Evolutionary conservation across 495 filamentous ascomycete genomes (phyloP).

Genomic region (Geoglossum glabrum): DNA sequence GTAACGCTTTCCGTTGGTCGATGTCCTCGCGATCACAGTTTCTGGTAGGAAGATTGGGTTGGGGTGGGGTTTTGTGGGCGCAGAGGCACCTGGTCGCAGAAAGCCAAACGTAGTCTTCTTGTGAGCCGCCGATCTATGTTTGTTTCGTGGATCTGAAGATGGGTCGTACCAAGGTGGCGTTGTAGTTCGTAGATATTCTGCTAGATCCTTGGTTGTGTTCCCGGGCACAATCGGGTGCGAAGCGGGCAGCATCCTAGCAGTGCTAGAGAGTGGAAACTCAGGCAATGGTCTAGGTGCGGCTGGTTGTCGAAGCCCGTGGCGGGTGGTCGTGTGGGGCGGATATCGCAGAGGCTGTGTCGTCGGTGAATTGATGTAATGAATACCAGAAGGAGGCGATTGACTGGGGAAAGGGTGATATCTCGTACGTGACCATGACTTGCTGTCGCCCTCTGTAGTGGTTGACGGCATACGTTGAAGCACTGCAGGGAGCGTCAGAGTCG

Average conservation of each 20-base stretch:
- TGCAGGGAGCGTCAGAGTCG: neutral
- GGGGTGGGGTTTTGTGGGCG: neutral
- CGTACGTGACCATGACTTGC: neutral
- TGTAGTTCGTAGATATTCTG: conserved; percentile 1
- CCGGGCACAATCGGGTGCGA: neutral
- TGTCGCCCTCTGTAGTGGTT: neutral
- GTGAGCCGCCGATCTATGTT: neutral
- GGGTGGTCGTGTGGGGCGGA: neutral
- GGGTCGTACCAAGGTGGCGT: neutral
- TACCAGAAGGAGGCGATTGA: neutral
- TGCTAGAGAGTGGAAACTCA: neutral
- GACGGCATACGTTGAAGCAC: neutral
- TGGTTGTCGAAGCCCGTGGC: neutral
- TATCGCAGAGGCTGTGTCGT: neutral
- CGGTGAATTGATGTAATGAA: neutral
- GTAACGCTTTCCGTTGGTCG: conserved; percentile 1
- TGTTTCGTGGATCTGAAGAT: neutral
- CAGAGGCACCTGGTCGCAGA: neutral
- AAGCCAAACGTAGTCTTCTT: neutral
- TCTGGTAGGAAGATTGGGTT: neutral
- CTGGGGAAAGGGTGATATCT: neutral
- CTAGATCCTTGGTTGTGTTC: neutral
- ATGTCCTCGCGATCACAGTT: neutral
- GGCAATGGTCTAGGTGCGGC: neutral
- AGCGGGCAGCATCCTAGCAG: neutral